Percentiles rank a stretch among this genome's conserved stretches.
Conservation (phyloP, 441 rosid genomes). For the Isatis lusitanica region DNA sequence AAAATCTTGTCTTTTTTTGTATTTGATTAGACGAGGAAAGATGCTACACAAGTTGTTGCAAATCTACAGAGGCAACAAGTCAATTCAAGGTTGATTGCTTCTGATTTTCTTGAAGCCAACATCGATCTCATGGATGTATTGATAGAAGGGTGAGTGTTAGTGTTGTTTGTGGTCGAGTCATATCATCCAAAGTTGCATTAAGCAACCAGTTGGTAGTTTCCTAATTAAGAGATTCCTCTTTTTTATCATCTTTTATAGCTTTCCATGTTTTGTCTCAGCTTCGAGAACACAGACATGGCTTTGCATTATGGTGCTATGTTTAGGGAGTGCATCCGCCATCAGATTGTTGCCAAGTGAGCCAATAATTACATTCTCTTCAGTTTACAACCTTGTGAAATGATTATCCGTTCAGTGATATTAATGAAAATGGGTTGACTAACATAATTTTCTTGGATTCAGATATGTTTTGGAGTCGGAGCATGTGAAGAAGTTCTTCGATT, state of each 20-base stretch:
- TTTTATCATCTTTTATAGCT: constrained; percentile 10
- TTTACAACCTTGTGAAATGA: not conserved
- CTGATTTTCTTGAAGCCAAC: constrained; percentile 81
- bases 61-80: constrained; percentile 96
- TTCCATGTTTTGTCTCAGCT: constrained; percentile 49
- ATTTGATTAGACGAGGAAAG: constrained; percentile 63
- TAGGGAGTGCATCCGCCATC: constrained; percentile 97
- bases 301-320: constrained; percentile 97
- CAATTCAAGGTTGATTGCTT: constrained; percentile 79
- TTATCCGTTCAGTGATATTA: not conserved
- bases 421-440: not conserved
- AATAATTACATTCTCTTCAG: not conserved
- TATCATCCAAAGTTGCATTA: not conserved
- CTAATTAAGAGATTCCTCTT: not conserved
- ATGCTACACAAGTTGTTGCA: constrained; percentile 96
- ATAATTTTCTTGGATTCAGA: constrained; percentile 41
- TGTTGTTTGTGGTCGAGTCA: not conserved
- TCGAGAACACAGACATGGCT: constrained; percentile 84
- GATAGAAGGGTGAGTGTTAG: constrained; percentile 64
- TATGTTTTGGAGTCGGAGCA: constrained; percentile 84
- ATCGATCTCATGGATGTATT: constrained; percentile 80
- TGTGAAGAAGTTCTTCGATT: constrained; percentile 86
- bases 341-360: constrained; percentile 82
- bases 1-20: not conserved
- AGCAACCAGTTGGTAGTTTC: not conserved